A percentile compares a stretch with the other conserved stretches of the same genome.
These are phyloP conservation scores for Picea engelmannii DNA, from an alignment of 83 land plant genomes.

Conservation along the genomic window DNA sequence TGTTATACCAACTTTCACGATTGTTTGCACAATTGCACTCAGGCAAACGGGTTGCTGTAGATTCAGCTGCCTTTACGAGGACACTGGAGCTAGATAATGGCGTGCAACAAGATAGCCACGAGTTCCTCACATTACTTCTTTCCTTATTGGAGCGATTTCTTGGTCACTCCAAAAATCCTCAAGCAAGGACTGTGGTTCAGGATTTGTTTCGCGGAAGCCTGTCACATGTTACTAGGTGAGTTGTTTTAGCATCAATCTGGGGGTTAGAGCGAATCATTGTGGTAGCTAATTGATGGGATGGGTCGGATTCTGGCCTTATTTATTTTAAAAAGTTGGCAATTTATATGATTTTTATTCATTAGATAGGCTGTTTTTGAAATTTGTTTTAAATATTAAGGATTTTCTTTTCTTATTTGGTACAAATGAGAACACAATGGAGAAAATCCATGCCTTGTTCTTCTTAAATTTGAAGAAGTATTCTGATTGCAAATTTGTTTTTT, in stretches of 20 bases:
- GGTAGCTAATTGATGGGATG: not conserved
- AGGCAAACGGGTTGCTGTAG: conserved; percentile 78
- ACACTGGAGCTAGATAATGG: conserved; percentile 94
- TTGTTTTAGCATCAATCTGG: not conserved
- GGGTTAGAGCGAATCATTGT: not conserved
- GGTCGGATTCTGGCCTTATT: not conserved
- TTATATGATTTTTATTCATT: not conserved
- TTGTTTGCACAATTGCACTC: conserved; percentile 91
- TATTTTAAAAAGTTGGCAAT: not conserved
- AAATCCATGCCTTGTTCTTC: not conserved
- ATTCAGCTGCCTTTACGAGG: conserved; percentile 90
- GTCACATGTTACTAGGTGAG: conserved; percentile 93
- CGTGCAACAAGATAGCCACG: conserved; percentile 97
- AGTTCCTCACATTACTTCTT: conserved; percentile 87
- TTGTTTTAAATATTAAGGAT: not conserved
- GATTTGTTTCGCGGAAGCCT: conserved; percentile 94
- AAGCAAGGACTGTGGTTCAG: conserved; percentile 77
- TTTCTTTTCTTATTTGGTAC: not conserved
- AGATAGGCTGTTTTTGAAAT: too few species aligned
- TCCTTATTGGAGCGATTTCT: conserved; percentile 87
- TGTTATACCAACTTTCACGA: conserved; percentile 77
- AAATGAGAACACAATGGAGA: not conserved
- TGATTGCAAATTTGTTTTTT: not conserved
- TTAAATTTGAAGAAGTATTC: not conserved
- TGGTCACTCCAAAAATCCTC: conserved; percentile 57